phyloP scores from a whole-genome alignment of 2,329 filamentous ascomycete genomes.

The Arthrobotrys iridis region DNA sequence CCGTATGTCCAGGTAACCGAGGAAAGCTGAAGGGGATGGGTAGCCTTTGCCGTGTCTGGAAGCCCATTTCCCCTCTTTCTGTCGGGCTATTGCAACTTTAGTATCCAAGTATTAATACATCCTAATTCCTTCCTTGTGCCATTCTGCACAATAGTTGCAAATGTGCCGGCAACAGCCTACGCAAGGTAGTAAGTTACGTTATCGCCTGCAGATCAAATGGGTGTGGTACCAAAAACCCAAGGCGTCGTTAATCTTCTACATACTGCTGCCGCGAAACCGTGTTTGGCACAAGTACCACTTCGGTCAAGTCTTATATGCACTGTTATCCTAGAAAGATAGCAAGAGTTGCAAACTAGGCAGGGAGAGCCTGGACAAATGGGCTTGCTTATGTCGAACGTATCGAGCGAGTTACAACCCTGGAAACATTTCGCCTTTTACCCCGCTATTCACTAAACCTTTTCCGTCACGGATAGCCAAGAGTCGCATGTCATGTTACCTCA shows the following conservation, averaged over 20 bases:
- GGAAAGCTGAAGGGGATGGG: slow-evolving; percentile 8
- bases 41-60: slow-evolving; percentile 4
- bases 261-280: slow-evolving; percentile 26
- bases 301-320: neutral
- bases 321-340: slow-evolving; percentile 47
- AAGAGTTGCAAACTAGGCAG: slow-evolving; percentile 30
- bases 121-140: neutral
- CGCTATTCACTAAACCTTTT: slow-evolving; percentile 54
- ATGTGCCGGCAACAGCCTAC: slow-evolving; percentile 10
- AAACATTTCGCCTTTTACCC: slow-evolving; percentile 50
- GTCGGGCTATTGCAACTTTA: slow-evolving; percentile 10
- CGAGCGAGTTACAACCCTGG: slow-evolving; percentile 35
- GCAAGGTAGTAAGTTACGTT: slow-evolving; percentile 39
- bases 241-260: neutral
- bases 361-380: slow-evolving; percentile 42
- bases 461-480: slow-evolving; percentile 27
- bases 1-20: slow-evolving; percentile 27
- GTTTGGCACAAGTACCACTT: slow-evolving; percentile 37
- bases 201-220: slow-evolving; percentile 45
- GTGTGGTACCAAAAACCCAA: slow-evolving; percentile 32
- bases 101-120: slow-evolving; percentile 21
- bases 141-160: slow-evolving; percentile 8
- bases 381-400: slow-evolving; percentile 3
- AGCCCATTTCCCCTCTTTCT: slow-evolving; percentile 15
- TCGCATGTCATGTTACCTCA: slow-evolving; percentile 53